Percentiles rank a stretch among this genome's conserved stretches.
Evolutionary conservation across 495 filamentous ascomycete species (phyloP).

Genomic region (Daldinia concentrica): DNA sequence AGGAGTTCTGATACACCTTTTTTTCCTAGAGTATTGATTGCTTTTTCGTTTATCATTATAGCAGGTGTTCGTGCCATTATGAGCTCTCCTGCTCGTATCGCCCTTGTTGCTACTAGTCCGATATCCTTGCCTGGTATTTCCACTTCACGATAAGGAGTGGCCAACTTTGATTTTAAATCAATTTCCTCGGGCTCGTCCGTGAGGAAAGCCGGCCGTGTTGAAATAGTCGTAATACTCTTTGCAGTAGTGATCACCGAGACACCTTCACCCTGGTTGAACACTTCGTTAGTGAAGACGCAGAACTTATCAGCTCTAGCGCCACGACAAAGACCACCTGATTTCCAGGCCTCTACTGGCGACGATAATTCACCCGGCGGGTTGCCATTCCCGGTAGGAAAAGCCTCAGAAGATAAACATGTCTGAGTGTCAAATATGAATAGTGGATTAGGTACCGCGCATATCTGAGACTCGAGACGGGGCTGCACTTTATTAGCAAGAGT

Average conservation of each 20-base stretch:
- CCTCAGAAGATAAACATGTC: not conserved
- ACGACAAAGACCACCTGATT: constrained; percentile 20
- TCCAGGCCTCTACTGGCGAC: constrained; percentile 18
- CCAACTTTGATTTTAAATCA: not conserved
- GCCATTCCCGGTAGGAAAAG: not conserved
- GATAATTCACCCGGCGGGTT: not conserved
- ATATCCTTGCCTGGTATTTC: constrained; percentile 45
- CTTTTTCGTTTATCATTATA: constrained; percentile 49
- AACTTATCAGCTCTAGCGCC: constrained; percentile 34
- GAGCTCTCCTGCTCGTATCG: constrained; percentile 41
- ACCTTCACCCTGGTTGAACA: constrained; percentile 44
- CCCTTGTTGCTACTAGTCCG: constrained; percentile 46
- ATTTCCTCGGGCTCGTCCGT: not conserved
- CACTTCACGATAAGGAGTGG: constrained; percentile 34
- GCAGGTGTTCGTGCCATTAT: constrained; percentile 47
- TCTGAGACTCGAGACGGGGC: constrained; percentile 7
- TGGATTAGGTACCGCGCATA: constrained; percentile 5
- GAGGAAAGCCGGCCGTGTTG: constrained; percentile 27
- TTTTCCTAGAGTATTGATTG: constrained; percentile 34
- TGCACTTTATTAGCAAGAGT: constrained; percentile 4
- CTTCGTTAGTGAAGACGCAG: constrained; percentile 44
- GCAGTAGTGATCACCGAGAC: constrained; percentile 50
- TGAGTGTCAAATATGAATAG: constrained; percentile 1
- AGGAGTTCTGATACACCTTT: constrained; percentile 39
- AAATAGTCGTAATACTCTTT: constrained; percentile 32